These are phyloP conservation scores for Ophiostoma ulmi DNA, from an alignment of 2,329 filamentous ascomycete genomes.

Conservation along the genomic window DNA sequence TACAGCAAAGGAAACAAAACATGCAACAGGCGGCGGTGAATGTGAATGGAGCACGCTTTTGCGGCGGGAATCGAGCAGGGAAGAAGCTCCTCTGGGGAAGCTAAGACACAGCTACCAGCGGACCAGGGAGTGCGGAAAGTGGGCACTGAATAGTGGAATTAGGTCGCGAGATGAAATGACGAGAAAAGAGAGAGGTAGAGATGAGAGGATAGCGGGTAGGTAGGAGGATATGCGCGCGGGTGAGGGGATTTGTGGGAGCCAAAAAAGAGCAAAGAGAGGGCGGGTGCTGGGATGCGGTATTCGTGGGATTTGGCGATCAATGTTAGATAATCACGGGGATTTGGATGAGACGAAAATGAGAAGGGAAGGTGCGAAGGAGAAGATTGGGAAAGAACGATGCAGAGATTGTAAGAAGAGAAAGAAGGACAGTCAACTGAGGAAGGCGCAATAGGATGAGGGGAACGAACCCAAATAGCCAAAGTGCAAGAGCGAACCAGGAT, in stretches of 20 bases:
- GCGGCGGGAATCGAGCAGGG: constrained; percentile 11
- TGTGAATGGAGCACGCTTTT: constrained; percentile 11
- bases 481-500: constrained; percentile 4
- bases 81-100: constrained; percentile 10
- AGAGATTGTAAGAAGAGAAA: neutral
- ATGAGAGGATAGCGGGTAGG: neutral
- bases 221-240: constrained; percentile 5
- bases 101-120: constrained; percentile 13
- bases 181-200: neutral
- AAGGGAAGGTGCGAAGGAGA: neutral
- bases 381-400: neutral
- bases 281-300: constrained; percentile 6
- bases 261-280: neutral
- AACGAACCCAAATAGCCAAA: neutral
- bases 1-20: neutral
- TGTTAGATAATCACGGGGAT: neutral
- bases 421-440: neutral
- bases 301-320: constrained; percentile 3
- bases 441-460: neutral
- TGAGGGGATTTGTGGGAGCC: constrained; percentile 7
- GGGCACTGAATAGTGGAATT: constrained; percentile 3
- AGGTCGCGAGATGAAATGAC: neutral
- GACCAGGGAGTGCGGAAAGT: constrained; percentile 15
- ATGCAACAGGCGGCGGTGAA: constrained; percentile 14
- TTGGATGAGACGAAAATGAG: neutral